Conservation (phyloP, 257 asterid genomes). For the Solanum rostratum region DNA sequence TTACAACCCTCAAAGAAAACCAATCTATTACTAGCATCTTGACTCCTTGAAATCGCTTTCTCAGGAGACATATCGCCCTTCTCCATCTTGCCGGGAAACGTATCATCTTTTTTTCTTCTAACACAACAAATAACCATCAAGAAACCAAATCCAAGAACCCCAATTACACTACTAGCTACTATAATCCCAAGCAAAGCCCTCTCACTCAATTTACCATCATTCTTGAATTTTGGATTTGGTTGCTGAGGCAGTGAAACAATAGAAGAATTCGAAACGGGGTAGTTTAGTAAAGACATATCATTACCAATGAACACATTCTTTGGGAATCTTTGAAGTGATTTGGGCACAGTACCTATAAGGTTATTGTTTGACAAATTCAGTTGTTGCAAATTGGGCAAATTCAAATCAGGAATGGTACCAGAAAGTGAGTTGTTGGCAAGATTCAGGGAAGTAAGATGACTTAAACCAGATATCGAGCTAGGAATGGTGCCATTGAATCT, state of each 20-base stretch:
- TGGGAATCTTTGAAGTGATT: slow-evolving; percentile 71
- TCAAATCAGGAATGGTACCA: slow-evolving; percentile 58
- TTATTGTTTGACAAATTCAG: slow-evolving; percentile 64
- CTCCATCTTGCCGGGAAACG: slow-evolving; percentile 55
- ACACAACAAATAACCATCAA: slow-evolving; percentile 54
- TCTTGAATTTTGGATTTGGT: slow-evolving; percentile 27
- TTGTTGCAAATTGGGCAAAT: slow-evolving; percentile 40
- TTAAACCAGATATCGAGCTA: slow-evolving; percentile 40
- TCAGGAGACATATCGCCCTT: slow-evolving; percentile 76
- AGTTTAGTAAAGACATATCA: slow-evolving; percentile 30
- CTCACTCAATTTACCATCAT: slow-evolving; percentile 43
- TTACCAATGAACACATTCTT: slow-evolving; percentile 60
- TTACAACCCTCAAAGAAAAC: slow-evolving; percentile 88
- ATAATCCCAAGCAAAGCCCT: slow-evolving; percentile 64
- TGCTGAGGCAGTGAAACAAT: slow-evolving; percentile 35
- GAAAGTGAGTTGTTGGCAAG: slow-evolving; percentile 64
- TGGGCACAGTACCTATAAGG: slow-evolving; percentile 70
- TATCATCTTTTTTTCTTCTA: slow-evolving; percentile 27
- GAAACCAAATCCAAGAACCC: slow-evolving; percentile 52
- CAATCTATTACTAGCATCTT: slow-evolving; percentile 61
- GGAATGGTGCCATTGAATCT: slow-evolving; percentile 61
- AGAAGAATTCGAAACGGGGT: slow-evolving; percentile 26
- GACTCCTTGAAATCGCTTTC: slow-evolving; percentile 55
- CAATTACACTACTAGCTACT: slow-evolving; percentile 56
- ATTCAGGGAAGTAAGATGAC: slow-evolving; percentile 42